Evolutionary conservation across 2,329 filamentous ascomycete genomes (phyloP).

Genomic region (Alternaria metachromatica): DNA sequence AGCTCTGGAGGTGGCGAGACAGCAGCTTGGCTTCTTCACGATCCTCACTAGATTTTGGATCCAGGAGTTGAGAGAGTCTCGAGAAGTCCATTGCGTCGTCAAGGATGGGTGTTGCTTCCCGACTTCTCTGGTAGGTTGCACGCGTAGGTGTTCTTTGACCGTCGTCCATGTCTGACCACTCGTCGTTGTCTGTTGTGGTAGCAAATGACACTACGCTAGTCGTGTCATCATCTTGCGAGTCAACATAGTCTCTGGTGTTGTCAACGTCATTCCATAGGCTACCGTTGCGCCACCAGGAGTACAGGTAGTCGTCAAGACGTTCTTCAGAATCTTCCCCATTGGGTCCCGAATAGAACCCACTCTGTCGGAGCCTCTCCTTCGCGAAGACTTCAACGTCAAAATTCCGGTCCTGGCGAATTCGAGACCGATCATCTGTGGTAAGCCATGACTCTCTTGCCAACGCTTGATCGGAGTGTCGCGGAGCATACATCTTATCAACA

Average conservation of each 20-base stretch:
- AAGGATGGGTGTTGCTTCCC: slow-evolving; percentile 63
- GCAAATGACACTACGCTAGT: slow-evolving; percentile 80
- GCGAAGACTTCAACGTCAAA: slow-evolving; percentile 85
- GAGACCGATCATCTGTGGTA: slow-evolving; percentile 31
- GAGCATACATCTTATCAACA: slow-evolving; percentile 22
- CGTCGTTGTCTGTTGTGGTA: slow-evolving; percentile 55
- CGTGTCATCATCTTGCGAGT: slow-evolving; percentile 71
- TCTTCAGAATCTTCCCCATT: slow-evolving; percentile 60
- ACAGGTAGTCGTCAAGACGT: slow-evolving; percentile 75
- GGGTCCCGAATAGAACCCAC: slow-evolving; percentile 33
- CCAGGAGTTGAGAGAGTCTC: slow-evolving; percentile 79
- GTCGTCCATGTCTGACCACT: slow-evolving; percentile 51
- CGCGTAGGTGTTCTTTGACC: slow-evolving; percentile 77
- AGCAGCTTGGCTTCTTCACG: slow-evolving; percentile 81
- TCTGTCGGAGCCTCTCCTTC: slow-evolving; percentile 63
- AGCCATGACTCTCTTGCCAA: slow-evolving; percentile 31
- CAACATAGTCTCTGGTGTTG: slow-evolving; percentile 77
- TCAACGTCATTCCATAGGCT: slow-evolving; percentile 87
- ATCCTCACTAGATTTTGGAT: slow-evolving; percentile 79
- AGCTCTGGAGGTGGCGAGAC: slow-evolving; percentile 76
- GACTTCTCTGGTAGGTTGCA: slow-evolving; percentile 56
- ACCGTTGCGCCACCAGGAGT: slow-evolving; percentile 82
- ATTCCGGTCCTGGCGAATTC: slow-evolving; percentile 24
- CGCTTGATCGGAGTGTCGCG: background rate
- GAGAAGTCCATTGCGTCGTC: slow-evolving; percentile 61